Base-by-base conservation (phyloP, 805 yeast genomes). In the Hanseniaspora hatyaiensis region DNA sequence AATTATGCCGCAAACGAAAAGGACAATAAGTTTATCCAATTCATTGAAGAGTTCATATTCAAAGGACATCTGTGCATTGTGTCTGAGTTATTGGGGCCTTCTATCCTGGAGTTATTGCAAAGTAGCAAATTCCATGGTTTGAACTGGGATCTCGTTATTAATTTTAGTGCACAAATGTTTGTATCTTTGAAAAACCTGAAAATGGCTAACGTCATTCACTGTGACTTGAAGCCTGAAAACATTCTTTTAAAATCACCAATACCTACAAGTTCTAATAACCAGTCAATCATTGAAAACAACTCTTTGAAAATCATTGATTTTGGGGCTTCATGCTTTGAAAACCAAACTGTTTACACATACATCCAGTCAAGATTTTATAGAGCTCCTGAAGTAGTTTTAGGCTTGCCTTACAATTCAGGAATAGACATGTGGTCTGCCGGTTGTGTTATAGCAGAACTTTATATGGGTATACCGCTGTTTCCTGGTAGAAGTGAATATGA, bases 381-480 rank as follows among this genome's bases (percentile, higher is more conserved):
- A 52, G 83, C 95, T 2, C 98, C 98, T 0, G 98, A 89, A 62
- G 95, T 89, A 18, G 76, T 92, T 2, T 65, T 89, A 18, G 97
- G 98, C 0, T 68, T 89, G 37, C 95, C 95, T 4, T 89, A 92
- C 59, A 82, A 95, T 0, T 77, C 94, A 8, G 78, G 95, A 6
- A 89, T 92, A 46, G 98, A 89, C 61, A 86, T 89, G 78, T 92
- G 99, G 99, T 89, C 97, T 0, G 67, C 88, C 37, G 98, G 95
- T 0, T 83, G 96, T 60, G 85, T 92, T 43, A 76, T 86, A 29
- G 94, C 92, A 1, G 99, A 92, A 62, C 66, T 89, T 40, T 88
- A 82, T 55, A 64, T 89, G 44, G 98, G 98, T 1, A 70, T 89
- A 49, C 98, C 98, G 1, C 70, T 89, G 54, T 86, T 89, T 57